A percentile compares a stretch with the other conserved stretches of the same genome.
Evolutionary conservation across 1,139 yeast genomes (phyloP).

Genomic region (Wickerhamiella pararugosa): DNA sequence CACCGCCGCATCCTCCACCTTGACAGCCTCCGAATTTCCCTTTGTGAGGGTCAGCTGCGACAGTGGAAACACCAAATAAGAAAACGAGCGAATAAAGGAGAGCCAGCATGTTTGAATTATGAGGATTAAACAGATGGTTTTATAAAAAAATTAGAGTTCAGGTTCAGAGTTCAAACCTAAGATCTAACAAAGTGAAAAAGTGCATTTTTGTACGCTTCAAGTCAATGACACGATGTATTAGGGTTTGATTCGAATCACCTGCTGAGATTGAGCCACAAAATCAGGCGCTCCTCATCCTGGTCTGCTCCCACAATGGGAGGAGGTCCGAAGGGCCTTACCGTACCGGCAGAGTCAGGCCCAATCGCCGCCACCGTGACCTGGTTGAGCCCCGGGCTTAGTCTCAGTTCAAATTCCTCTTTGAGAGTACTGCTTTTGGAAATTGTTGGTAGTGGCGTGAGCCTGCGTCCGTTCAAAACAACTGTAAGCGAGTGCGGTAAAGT

Average conservation of each 20-base stretch:
- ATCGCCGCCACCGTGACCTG: slow-evolving; percentile 16
- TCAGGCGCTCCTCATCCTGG: slow-evolving; percentile 17
- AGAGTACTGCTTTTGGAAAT: background rate
- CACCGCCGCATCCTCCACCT: no score
- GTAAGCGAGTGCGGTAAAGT: slow-evolving; percentile 12
- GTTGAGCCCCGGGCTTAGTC: slow-evolving; percentile 16
- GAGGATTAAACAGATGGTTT: no score
- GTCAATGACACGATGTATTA: no score
- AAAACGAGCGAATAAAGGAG: no score
- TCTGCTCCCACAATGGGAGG: slow-evolving; percentile 17
- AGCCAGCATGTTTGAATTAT: no score
- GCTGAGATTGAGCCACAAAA: slow-evolving; percentile 15
- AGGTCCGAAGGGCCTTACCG: slow-evolving; percentile 16
- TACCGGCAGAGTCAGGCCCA: slow-evolving; percentile 13
- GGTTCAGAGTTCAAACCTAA: no score
- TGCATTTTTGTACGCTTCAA: no score
- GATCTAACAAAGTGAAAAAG: no score
- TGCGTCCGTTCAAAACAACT: slow-evolving; percentile 17
- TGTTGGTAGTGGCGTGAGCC: slow-evolving; percentile 9
- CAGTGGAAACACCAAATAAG: no score
- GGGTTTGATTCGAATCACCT: slow-evolving; percentile 7
- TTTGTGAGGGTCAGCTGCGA: no score
- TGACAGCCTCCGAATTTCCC: no score
- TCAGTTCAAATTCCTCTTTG: slow-evolving; percentile 14
- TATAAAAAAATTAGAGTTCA: no score